Evolutionary conservation across 2,329 filamentous ascomycete species (phyloP).

Genomic region (Pseudopithomyces chartarum): DNA sequence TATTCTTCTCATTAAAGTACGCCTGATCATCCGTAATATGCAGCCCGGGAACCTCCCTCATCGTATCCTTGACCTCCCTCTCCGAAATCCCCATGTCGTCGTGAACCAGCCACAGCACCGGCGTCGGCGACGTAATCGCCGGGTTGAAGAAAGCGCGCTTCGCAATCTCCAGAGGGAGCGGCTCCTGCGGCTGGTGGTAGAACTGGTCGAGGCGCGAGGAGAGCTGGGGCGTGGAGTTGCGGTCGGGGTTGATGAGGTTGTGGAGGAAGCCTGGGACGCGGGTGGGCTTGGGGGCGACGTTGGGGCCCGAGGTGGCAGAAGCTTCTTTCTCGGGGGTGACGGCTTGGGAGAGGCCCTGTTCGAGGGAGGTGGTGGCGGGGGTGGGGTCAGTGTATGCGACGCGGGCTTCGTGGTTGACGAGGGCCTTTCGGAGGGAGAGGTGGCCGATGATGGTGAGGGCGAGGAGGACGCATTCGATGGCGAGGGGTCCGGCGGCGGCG

Average conservation of each 20-base stretch:
- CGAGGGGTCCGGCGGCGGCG: slow-evolving; percentile 47
- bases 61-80: slow-evolving; percentile 49
- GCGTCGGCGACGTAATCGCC: slow-evolving; percentile 49
- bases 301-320: slow-evolving; percentile 14
- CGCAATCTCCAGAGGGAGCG: slow-evolving; percentile 40
- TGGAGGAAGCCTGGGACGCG: slow-evolving; percentile 37
- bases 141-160: slow-evolving; percentile 52
- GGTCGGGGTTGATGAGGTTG: slow-evolving; percentile 40
- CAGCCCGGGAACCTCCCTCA: slow-evolving; percentile 44
- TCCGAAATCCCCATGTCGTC: slow-evolving; percentile 51
- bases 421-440: slow-evolving; percentile 37
- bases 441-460: slow-evolving; percentile 49
- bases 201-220: slow-evolving; percentile 37
- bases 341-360: slow-evolving; percentile 28
- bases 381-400: slow-evolving; percentile 34
- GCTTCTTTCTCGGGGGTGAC: slow-evolving; percentile 22
- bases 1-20: slow-evolving; percentile 51
- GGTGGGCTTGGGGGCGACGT: slow-evolving; percentile 24
- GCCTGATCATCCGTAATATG: slow-evolving; percentile 53
- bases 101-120: slow-evolving; percentile 52
- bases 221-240: slow-evolving; percentile 34
- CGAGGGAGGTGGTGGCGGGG: slow-evolving; percentile 24
- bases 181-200: slow-evolving; percentile 38
- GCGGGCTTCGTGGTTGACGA: slow-evolving; percentile 37
- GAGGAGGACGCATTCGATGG: slow-evolving; percentile 50